Evolutionary conservation across 73 alveolate species (phyloP).

Genomic region (Paraurostyla sp.): DNA sequence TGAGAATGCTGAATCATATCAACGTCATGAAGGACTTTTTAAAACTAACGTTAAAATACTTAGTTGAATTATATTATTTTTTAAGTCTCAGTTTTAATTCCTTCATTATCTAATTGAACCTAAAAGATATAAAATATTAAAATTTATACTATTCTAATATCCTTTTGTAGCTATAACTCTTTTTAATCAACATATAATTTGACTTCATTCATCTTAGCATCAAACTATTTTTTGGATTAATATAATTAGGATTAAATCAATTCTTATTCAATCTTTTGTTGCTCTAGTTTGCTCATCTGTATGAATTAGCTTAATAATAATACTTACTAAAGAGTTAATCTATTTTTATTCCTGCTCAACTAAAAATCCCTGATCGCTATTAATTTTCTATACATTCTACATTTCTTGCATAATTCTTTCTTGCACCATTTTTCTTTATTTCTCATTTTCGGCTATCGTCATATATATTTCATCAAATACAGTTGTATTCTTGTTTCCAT

Average conservation of each 20-base stretch:
- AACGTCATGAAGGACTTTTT: not conserved
- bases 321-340: not conserved
- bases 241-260: not conserved
- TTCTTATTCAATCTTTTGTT: not conserved
- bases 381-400: not conserved
- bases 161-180: not conserved
- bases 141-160: not conserved
- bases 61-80: not conserved
- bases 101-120: not conserved
- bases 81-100: not conserved
- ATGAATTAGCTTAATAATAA: not conserved
- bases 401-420: not conserved
- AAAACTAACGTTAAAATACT: no score
- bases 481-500: no score
- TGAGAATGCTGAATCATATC: not conserved
- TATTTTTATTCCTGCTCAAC: not conserved
- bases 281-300: not conserved
- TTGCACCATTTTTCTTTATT: not conserved
- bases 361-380: not conserved
- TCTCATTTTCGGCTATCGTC: not conserved
- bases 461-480: slow-evolving; percentile 2
- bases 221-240: not conserved
- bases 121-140: not conserved
- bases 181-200: not conserved
- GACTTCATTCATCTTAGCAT: not conserved